Conservation (phyloP, 2,329 filamentous ascomycete species). For the Fusarium falciforme region DNA sequence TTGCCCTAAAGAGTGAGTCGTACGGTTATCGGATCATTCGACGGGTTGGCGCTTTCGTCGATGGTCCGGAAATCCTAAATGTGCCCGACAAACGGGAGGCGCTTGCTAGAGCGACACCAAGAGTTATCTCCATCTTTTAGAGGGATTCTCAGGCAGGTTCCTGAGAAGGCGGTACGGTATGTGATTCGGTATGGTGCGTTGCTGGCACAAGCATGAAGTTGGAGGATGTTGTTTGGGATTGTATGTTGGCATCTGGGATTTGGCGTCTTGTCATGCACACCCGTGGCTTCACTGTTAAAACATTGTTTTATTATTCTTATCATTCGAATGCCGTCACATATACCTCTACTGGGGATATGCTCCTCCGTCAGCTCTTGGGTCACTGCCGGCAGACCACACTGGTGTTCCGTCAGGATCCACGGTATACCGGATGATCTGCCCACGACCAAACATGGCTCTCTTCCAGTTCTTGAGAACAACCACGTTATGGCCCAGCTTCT, state of each 20-base stretch:
- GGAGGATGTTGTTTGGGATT: no score
- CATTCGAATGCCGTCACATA: no score
- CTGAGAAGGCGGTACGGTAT: not conserved
- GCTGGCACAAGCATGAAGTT: no score
- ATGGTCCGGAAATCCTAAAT: no score
- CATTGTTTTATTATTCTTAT: no score
- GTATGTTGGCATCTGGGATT: no score
- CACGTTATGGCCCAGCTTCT: conserved; percentile 78
- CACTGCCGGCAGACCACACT: conserved; percentile 90
- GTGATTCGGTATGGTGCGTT: not conserved
- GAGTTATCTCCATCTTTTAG: not conserved
- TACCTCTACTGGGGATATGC: conserved; percentile 62
- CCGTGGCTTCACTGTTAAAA: not conserved
- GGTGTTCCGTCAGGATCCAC: conserved; percentile 76
- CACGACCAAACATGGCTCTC: conserved; percentile 82
- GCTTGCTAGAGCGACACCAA: not conserved
- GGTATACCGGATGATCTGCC: conserved; percentile 85
- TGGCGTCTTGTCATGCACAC: not conserved
- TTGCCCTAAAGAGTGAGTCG: no score
- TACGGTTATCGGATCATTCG: not conserved
- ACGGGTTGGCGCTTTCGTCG: not conserved
- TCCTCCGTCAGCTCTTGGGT: conserved; percentile 85
- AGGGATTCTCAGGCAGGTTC: accelerated
- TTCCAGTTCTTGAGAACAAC: conserved; percentile 73
- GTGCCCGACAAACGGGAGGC: no score